These are phyloP conservation scores for Xerocomellus intermedius DNA, from an alignment of 768 basidiomycete genomes.

Conservation along the genomic window DNA sequence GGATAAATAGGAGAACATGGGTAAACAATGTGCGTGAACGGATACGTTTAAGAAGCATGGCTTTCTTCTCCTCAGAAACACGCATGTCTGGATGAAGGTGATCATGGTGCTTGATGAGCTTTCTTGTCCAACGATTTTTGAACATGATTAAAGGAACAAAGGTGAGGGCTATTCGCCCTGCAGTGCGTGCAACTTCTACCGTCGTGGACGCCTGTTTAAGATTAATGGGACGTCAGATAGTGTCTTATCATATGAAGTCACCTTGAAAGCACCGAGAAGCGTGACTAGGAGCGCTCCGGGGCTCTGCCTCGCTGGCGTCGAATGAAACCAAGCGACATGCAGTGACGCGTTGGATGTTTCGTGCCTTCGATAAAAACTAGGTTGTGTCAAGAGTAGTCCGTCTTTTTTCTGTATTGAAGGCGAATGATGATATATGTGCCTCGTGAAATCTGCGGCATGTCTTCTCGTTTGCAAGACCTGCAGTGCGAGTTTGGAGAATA, in stretches of 20 bases:
- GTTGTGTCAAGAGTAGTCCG: constrained; percentile 7
- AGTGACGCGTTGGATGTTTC: background rate
- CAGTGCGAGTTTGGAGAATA: background rate
- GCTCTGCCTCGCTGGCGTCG: constrained; percentile 35
- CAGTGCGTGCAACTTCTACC: constrained; percentile 66
- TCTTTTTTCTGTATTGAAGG: background rate
- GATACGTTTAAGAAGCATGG: constrained; percentile 46
- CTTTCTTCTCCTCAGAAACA: constrained; percentile 52
- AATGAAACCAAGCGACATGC: constrained; percentile 37
- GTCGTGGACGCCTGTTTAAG: constrained; percentile 65
- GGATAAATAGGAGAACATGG: constrained; percentile 58
- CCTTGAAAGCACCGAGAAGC: constrained; percentile 68
- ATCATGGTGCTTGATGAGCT: constrained; percentile 47
- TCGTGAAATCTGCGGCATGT: background rate
- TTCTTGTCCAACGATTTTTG: constrained; percentile 52
- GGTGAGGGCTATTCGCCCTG: constrained; percentile 69
- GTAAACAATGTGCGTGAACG: constrained; percentile 49
- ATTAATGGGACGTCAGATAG: background rate
- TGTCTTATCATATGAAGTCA: constrained; percentile 11
- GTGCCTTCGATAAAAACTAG: background rate
- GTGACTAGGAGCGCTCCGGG: constrained; percentile 41
- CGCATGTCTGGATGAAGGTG: constrained; percentile 39
- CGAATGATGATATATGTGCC: background rate
- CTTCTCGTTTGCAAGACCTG: background rate
- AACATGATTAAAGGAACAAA: constrained; percentile 69